phyloP scores from a whole-genome alignment of 805 yeast species.

The Candida xyloterini region DNA sequence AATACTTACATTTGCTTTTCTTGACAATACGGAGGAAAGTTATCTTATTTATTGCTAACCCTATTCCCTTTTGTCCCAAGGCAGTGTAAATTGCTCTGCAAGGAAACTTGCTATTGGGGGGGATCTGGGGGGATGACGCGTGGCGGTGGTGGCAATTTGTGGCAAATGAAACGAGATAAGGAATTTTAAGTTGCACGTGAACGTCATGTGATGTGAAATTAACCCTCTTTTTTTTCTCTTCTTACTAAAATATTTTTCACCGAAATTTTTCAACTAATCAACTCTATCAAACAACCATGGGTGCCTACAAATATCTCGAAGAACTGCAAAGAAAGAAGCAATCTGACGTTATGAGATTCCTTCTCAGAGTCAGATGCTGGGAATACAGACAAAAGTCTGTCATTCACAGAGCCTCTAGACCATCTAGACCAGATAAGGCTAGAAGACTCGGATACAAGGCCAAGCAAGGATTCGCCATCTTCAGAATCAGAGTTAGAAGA shows the following conservation, averaged over 20 bases:
- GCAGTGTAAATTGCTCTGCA: constrained; percentile 13
- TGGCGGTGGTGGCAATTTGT: neutral
- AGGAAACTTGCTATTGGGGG: constrained; percentile 9
- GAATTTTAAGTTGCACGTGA: neutral
- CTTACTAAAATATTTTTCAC: constrained; percentile 3
- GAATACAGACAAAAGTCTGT: constrained; percentile 99
- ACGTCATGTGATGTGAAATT: neutral
- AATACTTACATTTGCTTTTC: constrained; percentile 9
- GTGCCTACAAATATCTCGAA: constrained; percentile 99
- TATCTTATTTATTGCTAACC: constrained; percentile 9
- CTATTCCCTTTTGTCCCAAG: constrained; percentile 2
- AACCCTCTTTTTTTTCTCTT: neutral
- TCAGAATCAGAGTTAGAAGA: constrained; percentile 98
- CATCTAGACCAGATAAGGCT: constrained; percentile 99
- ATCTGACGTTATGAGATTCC: constrained; percentile 98
- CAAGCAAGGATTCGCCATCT: constrained; percentile 98
- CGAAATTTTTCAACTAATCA: constrained; percentile 9
- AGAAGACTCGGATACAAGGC: constrained; percentile 99
- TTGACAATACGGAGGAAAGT: constrained; percentile 1
- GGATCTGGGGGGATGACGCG: constrained; percentile 2
- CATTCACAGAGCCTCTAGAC: constrained; percentile 98
- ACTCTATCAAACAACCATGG: constrained; percentile 53
- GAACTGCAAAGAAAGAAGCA: constrained; percentile 99
- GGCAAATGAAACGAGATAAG: neutral
- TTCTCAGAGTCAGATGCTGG: constrained; percentile 99